Conservation (phyloP, 768 basidiomycete species). For the Lentinus tigrinus region DNA sequence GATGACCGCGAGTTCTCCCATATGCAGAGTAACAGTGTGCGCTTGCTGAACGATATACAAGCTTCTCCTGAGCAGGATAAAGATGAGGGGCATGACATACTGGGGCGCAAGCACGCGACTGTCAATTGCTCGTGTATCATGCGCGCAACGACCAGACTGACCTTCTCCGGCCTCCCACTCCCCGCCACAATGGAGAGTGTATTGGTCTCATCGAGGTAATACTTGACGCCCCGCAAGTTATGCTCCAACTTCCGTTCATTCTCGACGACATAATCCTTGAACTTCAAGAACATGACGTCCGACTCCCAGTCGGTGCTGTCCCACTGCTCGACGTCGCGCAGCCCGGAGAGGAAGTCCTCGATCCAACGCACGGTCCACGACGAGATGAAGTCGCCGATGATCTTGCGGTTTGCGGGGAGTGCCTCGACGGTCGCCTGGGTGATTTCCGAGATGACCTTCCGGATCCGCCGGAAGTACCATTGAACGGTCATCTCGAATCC, state of each 20-base stretch:
- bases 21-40: not conserved
- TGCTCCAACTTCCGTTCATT: conserved; percentile 26
- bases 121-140: too few relatives aligned
- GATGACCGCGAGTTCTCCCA: not conserved
- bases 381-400: conserved; percentile 25
- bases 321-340: not conserved
- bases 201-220: conserved; percentile 29
- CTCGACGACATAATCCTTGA: conserved; percentile 21
- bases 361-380: not conserved
- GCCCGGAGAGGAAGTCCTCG: conserved; percentile 14
- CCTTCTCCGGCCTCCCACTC: conserved; percentile 32
- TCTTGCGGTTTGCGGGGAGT: conserved; percentile 18
- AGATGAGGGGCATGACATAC: conserved; percentile 3
- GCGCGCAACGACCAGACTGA: conserved; percentile 8
- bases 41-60: not conserved
- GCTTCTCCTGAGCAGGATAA: conserved; percentile 1
- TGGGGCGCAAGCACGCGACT: not conserved
- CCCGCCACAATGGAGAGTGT: conserved; percentile 30
- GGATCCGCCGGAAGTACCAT: conserved; percentile 20
- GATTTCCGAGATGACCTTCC: conserved; percentile 7
- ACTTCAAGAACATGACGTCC: conserved; percentile 11
- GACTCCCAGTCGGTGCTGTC: conserved; percentile 6
- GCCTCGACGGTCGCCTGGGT: not conserved
- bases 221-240: conserved; percentile 27
- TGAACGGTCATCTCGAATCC: conserved; percentile 17